A percentile compares a stretch with the other conserved stretches of the same genome.
Evolutionary conservation across 2,329 filamentous ascomycete species (phyloP).

Genomic region (Exophiala calicioides): DNA sequence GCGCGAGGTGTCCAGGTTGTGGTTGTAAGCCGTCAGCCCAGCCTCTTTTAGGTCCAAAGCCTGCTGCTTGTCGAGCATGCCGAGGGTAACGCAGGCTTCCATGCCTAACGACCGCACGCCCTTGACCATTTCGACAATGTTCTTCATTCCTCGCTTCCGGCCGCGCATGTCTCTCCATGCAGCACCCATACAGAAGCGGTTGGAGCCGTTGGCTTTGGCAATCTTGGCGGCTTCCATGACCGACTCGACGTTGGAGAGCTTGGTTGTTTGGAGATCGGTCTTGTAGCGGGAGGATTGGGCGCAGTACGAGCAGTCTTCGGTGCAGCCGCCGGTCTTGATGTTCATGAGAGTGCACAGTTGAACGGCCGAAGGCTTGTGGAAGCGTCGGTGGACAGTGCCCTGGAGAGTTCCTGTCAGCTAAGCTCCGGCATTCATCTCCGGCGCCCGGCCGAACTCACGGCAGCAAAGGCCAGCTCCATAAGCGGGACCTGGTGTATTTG

Average conservation of each 20-base stretch:
- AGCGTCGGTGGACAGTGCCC: constrained; percentile 77
- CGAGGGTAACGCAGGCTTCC: constrained; percentile 90
- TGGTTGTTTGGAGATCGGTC: constrained; percentile 76
- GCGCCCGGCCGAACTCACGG: constrained; percentile 53
- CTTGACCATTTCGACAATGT: constrained; percentile 82
- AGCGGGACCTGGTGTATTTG: constrained; percentile 80
- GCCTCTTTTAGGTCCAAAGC: constrained; percentile 80
- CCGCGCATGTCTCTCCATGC: constrained; percentile 94
- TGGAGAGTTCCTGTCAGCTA: constrained; percentile 39
- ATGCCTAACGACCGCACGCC: constrained; percentile 80
- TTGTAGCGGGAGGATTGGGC: constrained; percentile 81
- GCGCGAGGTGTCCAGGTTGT: constrained; percentile 87
- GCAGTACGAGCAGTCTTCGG: constrained; percentile 91
- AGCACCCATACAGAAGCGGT: constrained; percentile 92
- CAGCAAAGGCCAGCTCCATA: constrained; percentile 74
- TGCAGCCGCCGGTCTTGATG: constrained; percentile 92
- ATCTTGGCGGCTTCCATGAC: constrained; percentile 76
- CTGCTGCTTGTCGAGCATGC: constrained; percentile 83
- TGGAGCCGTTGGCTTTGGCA: constrained; percentile 81
- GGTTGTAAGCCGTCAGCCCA: constrained; percentile 88
- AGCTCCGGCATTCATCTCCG: neutral
- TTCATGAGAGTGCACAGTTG: constrained; percentile 96
- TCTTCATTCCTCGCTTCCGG: constrained; percentile 77
- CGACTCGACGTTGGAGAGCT: constrained; percentile 71
- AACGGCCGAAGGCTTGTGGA: constrained; percentile 79